Base-by-base conservation (phyloP, 257 asterid species). In the Eustoma russellianum region DNA sequence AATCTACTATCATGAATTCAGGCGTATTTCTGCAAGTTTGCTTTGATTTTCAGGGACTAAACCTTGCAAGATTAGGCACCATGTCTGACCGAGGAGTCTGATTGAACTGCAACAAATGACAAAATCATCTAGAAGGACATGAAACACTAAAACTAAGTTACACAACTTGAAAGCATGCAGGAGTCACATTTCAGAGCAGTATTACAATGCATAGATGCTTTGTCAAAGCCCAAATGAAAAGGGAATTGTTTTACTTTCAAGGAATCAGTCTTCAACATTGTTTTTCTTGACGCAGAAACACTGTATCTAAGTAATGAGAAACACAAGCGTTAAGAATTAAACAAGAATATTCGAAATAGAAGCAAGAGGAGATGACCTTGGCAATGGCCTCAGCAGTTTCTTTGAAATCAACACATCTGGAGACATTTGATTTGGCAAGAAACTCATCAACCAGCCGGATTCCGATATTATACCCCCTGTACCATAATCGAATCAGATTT, bases 331-430 rank as follows among this genome's bases (percentile, higher is more conserved):
- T 33, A 56, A 11, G 48, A 33, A 55, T 40, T 3, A n/a, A 14
- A 9, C 48, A 40, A 41, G 17, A 17, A 48, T 17, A 3, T 5
- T 48, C 13, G 19, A 48, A 24, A 41, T 2, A 1, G 24, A 55
- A 55, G 40, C 17, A 19, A 41, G 17, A 6, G 13, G 50, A 41
- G 44, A 43, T n/a, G 11, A 87, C 97, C 97, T 91, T 91, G 24
- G 98, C 98, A 69, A 87, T 87, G 69, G 80, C 94, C 61, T 87
- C 98, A 67, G 98, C 95, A 2, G 98, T 92, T 78, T 92, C 98
- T 66, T 72, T 88, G 71, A 91, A 91, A 77, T 88, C 97, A 49
- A 82, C 95, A 57, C 95, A 88, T 62, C 94, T 83, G 19, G 95
- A 72, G 18, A 87, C 95, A 56, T 81, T 84, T 8, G 95, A 92